A percentile compares a stretch with the other conserved stretches of the same genome.
Conservation (phyloP, 192 early-diverging fungal genomes). For the Piromyces finnis region DNA sequence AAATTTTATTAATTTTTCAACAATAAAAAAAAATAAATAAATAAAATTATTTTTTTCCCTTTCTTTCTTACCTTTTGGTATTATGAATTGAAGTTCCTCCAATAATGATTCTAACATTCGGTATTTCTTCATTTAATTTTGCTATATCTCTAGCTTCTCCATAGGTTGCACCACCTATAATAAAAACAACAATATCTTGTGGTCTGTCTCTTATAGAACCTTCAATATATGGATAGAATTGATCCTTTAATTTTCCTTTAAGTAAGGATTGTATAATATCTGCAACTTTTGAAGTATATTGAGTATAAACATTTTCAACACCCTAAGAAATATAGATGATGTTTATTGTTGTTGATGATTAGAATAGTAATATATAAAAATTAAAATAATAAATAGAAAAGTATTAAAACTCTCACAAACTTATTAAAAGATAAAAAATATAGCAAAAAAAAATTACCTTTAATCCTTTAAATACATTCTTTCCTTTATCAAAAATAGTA, state of each 20-base stretch:
- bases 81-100: slow-evolving; percentile 89
- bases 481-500: slow-evolving; percentile 55
- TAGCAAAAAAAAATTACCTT: too few relatives aligned
- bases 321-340: too few relatives aligned
- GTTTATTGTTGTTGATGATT: too few relatives aligned
- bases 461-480: slow-evolving; percentile 82
- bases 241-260: slow-evolving; percentile 63
- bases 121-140: slow-evolving; percentile 54
- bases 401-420: too few relatives aligned
- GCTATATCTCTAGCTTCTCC: slow-evolving; percentile 78
- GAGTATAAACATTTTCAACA: slow-evolving; percentile 97
- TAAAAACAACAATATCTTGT: slow-evolving; percentile 90
- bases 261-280: slow-evolving; percentile 57
- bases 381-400: too few relatives aligned
- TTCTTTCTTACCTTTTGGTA: slow-evolving; percentile 28
- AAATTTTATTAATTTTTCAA: too few relatives aligned
- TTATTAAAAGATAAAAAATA: too few relatives aligned
- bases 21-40: too few relatives aligned
- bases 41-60: too few relatives aligned
- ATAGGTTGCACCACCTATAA: slow-evolving; percentile 87
- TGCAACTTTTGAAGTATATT: slow-evolving; percentile 73
- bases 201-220: slow-evolving; percentile 43
- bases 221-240: slow-evolving; percentile 63
- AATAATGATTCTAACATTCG: slow-evolving; percentile 64
- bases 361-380: too few relatives aligned